These are phyloP conservation scores for Colletotrichum nymphaeae DNA, from an alignment of 2,329 filamentous ascomycete genomes.

Conservation along the genomic window DNA sequence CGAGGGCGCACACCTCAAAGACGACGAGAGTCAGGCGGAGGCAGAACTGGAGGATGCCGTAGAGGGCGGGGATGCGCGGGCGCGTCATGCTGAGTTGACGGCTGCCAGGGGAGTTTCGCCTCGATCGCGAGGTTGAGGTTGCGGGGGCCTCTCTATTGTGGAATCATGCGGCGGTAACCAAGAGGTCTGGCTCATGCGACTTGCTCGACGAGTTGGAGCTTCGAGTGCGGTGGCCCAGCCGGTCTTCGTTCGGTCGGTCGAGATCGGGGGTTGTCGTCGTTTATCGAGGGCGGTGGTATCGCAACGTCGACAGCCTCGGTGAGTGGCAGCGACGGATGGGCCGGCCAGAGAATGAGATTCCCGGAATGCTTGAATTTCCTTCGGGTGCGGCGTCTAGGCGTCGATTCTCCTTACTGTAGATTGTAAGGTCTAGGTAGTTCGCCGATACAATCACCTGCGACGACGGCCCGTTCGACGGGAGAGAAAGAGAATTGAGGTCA, in stretches of 20 bases:
- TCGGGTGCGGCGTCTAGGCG: neutral
- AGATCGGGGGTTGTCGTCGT: neutral
- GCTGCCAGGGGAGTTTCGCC: neutral
- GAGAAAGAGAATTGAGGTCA: neutral
- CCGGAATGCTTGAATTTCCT: neutral
- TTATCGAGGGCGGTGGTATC: neutral
- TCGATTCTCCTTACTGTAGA: neutral
- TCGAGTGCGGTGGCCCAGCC: neutral
- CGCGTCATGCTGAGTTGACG: conserved; percentile 33
- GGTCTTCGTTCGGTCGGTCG: neutral
- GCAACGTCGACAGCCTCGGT: neutral
- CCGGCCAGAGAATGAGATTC: neutral
- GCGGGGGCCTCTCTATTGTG: conserved; percentile 13
- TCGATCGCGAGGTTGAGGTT: conserved; percentile 8
- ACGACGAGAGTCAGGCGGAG: conserved; percentile 36
- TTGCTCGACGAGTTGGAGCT: too few relatives aligned
- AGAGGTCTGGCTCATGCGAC: too few relatives aligned
- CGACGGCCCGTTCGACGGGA: neutral
- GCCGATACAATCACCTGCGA: neutral
- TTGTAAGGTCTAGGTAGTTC: neutral
- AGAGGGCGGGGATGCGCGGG: conserved; percentile 34
- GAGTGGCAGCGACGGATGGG: neutral
- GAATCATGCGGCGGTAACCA: conserved; percentile 6
- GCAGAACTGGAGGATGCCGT: conserved; percentile 38
- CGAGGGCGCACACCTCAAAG: conserved; percentile 37